Evolutionary conservation across 345 rosid genomes (phyloP).

Genomic region (Limnanthes douglasii): DNA sequence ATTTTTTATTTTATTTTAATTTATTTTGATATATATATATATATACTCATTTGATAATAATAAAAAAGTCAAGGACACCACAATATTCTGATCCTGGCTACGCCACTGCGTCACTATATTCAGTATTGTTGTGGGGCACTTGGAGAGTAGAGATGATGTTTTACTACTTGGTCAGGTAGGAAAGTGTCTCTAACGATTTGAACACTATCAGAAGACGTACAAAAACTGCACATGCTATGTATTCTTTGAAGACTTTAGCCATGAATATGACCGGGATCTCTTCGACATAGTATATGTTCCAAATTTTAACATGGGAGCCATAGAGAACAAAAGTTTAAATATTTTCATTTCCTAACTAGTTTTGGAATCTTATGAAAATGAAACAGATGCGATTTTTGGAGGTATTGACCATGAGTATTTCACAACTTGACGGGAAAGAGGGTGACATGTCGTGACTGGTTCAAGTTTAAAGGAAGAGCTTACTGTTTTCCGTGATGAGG

Average conservation of each 20-base stretch:
- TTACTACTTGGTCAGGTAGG: constrained; percentile 73
- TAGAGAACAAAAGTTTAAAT: constrained; percentile 99
- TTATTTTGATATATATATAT: no score
- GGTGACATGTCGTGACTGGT: constrained; percentile 99
- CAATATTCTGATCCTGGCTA: no score
- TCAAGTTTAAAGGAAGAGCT: constrained; percentile 99
- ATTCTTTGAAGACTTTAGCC: constrained; percentile 95
- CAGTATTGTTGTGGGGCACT: constrained; percentile 90
- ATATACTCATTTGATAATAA: no score
- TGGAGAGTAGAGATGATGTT: constrained; percentile 83
- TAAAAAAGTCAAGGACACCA: no score
- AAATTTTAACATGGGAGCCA: constrained; percentile 99
- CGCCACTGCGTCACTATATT: no score
- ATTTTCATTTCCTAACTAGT: constrained; percentile 95
- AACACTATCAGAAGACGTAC: constrained; percentile 86
- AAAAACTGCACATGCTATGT: constrained; percentile 97
- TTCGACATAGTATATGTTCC: constrained; percentile 97
- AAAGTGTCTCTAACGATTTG: constrained; percentile 73
- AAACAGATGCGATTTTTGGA: constrained; percentile 83
- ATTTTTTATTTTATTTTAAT: no score
- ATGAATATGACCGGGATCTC: constrained; percentile 94
- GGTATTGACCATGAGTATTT: constrained; percentile 99
- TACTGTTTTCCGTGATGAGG: constrained; percentile 98
- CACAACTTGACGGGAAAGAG: constrained; percentile 99
- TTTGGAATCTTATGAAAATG: constrained; percentile 96